These are phyloP conservation scores for Chrysanthemum makinoi DNA, from an alignment of 129 eudicot genomes.

Conservation along the genomic window DNA sequence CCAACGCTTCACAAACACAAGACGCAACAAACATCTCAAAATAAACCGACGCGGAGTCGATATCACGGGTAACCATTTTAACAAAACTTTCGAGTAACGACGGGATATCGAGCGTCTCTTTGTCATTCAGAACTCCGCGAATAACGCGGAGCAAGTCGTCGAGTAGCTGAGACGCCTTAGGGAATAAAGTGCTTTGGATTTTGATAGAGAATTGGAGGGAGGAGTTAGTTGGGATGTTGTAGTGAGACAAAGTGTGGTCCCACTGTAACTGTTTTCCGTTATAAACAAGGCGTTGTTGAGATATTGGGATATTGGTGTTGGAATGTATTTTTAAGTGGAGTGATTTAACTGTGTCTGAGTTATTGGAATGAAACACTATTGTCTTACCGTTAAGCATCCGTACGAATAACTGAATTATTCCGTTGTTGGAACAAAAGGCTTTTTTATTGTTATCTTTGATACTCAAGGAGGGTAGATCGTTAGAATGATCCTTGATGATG, in stretches of 20 bases:
- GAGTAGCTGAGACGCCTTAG: conserved; percentile 47
- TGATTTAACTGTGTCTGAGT: conserved; percentile 36
- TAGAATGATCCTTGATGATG: too few species aligned
- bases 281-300: conserved; percentile 55
- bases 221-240: conserved; percentile 44
- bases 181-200: conserved; percentile 56
- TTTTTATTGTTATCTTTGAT: too few species aligned
- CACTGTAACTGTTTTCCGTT: conserved; percentile 66
- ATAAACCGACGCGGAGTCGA: conserved; percentile 31
- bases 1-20: conserved; percentile 48
- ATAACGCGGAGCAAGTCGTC: conserved; percentile 34
- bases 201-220: conserved; percentile 45
- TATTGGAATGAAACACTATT: conserved; percentile 43
- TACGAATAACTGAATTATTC: too few species aligned
- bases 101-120: too few species aligned
- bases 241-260: conserved; percentile 49
- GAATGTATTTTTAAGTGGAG: conserved; percentile 42
- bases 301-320: conserved; percentile 42
- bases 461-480: too few species aligned
- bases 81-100: neutral
- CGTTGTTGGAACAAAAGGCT: too few species aligned
- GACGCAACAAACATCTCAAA: conserved; percentile 50
- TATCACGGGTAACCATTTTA: conserved; percentile 1
- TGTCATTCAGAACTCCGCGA: neutral
- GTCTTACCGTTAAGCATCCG: conserved; percentile 11